Base-by-base conservation (phyloP, 306 rosid species). In the Vigna nakashimae region DNA sequence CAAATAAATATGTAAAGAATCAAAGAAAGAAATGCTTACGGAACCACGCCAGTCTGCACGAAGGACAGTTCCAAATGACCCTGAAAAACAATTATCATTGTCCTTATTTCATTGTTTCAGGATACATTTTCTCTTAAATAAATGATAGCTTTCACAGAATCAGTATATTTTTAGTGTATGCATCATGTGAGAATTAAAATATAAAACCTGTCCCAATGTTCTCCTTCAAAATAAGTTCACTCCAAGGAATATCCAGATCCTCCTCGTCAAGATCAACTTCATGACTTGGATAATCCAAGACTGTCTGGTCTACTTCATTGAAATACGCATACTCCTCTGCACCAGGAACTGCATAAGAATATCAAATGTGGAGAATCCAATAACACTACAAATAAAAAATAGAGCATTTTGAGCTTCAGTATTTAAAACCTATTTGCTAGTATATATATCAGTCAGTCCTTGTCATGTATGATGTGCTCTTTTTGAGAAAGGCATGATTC, bases 11-110 rank as follows among this genome's bases (percentile, higher is more conserved):
- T 32, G 50, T 42, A 49, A 43, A 78, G 14, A 49, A 58, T 45
- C 38, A 55, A 65, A 75, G 67, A 50, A 71, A 45, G 11, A 79
- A 62, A 79, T 76, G 79, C 95, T 90, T 91, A 94, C 98, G 8
- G 90, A 94, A 79, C 97, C 97, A 83, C 86, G 93, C 98, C 98
- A 94, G 74, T 92, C 97, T 10, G 98, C 98, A 30, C 85, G 93
- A 79, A 88, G 91, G 71, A 94, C 98, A 59, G 93, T 90, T 84
- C 98, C 97, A 80, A 92, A 92, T 46, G 98, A 94, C 74, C 97
- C 98, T 94, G 95, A 79, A 88, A 90, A 84, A 78, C 80, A 77
- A 82, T 28, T 68, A 79, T 51, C 22, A 45, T 45, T 55, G 62
- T 57, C 26, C 59, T 60, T 43, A 42, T 65, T 30, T 55, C 77